Base-by-base conservation (phyloP, 345 rosid genomes). In the Brassica rapa region DNA sequence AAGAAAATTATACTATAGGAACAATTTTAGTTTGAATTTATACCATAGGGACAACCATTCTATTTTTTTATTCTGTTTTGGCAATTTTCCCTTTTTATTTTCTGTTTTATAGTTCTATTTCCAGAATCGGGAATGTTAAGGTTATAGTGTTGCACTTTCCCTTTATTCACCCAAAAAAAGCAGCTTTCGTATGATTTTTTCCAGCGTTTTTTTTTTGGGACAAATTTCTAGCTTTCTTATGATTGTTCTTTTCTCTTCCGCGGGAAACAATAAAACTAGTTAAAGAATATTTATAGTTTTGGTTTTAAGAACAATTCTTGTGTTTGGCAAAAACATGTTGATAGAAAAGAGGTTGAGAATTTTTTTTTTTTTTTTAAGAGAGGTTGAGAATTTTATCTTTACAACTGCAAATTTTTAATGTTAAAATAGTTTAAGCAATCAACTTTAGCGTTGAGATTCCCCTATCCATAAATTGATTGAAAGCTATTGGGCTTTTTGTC, bases 51-150 rank as follows among this genome's bases (percentile, higher is more conserved):
- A 25, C 27, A 25, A 25, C 27, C 3, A 25, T 25, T 2, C 3
- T 25, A 3, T 25, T 25, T 25, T 24, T 25, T 25, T 25, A 25
- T 25, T 25, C 27, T 25, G 27, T 25, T 25, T 25, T 25, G 27
- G 27, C 27, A 25, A 25, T 25, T 25, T 25, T 25, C 3, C 27
- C 27, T 19, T 19, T 19, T 19, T 33, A 43, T 66, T 72, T 33
- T 33, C 4, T 60, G 15, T 46, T 49, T 43, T 4, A 39, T 60
- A 59, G 1, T 61, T 61, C 62, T 74, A 62, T 62, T 74, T 69
- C 82, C 82, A 12, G 21, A 79, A 74, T 49, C 16, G 79, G 82
- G 71, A 74, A 74, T 74, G 79, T 74, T 79, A 74, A 68, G 82
- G 82, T 73, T 73, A 11, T 59, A 43, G 55, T 73, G 66, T 73